Evolutionary conservation across 2,329 filamentous ascomycete species (phyloP).

Genomic region (Aspergillus luchuensis): DNA sequence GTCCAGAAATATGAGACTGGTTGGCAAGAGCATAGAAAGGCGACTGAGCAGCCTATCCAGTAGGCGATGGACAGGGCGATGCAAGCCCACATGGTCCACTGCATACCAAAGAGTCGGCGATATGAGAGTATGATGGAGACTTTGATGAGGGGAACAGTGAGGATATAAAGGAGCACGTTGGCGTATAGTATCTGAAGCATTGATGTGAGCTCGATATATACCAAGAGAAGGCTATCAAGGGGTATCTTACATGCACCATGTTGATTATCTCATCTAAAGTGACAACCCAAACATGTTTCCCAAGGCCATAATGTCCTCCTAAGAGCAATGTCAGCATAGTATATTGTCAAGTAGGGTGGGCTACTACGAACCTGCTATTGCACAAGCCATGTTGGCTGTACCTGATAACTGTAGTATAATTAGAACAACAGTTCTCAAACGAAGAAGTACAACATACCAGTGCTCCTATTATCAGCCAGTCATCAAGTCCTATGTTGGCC

Average conservation of each 20-base stretch:
- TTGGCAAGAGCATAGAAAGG: constrained; percentile 15
- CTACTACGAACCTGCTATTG: neutral
- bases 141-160: constrained; percentile 20
- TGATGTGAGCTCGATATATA: neutral
- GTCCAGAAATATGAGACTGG: constrained; percentile 23
- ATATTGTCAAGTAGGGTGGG: neutral
- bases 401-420: neutral
- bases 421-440: neutral
- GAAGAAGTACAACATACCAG: neutral
- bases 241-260: constrained; percentile 2
- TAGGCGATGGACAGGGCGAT: constrained; percentile 18
- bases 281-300: constrained; percentile 23
- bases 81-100: constrained; percentile 18
- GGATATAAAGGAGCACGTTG: constrained; percentile 20
- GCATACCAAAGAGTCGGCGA: constrained; percentile 24
- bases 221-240: neutral
- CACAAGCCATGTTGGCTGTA: constrained; percentile 3
- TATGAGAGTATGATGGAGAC: constrained; percentile 23
- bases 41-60: constrained; percentile 10
- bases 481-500: neutral
- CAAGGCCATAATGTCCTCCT: constrained; percentile 20
- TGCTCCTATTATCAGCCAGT: constrained; percentile 2
- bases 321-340: neutral
- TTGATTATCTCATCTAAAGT: constrained; percentile 9
- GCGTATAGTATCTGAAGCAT: constrained; percentile 16